phyloP scores from a whole-genome alignment of 805 yeast genomes.

The Ogataea saltuana region DNA sequence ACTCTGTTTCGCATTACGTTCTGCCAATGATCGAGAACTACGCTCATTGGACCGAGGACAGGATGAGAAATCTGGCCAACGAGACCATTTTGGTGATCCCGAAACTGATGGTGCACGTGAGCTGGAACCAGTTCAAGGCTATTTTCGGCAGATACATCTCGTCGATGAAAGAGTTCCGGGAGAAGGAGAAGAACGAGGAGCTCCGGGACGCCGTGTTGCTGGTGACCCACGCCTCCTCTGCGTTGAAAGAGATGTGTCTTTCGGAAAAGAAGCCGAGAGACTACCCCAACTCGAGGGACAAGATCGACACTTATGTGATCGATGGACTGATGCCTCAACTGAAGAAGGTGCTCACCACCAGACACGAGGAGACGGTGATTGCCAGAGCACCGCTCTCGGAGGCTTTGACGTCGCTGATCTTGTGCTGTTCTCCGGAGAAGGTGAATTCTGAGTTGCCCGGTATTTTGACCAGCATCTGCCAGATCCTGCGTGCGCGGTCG shows the following conservation, averaged over 20 bases:
- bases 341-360: slow-evolving; percentile 54
- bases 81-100: slow-evolving; percentile 69
- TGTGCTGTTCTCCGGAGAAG: slow-evolving; percentile 58
- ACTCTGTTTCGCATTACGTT: slow-evolving; percentile 73
- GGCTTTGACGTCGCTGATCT: slow-evolving; percentile 67
- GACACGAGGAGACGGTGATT: slow-evolving; percentile 79
- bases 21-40: slow-evolving; percentile 85
- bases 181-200: slow-evolving; percentile 37
- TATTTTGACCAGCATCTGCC: slow-evolving; percentile 81
- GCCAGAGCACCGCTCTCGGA: slow-evolving; percentile 79
- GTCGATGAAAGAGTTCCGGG: slow-evolving; percentile 23
- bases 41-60: slow-evolving; percentile 60
- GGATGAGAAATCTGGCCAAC: slow-evolving; percentile 58
- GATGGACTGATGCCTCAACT: slow-evolving; percentile 63
- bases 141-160: slow-evolving; percentile 65
- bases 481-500: slow-evolving; percentile 77
- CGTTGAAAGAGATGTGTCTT: slow-evolving; percentile 32
- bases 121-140: slow-evolving; percentile 82
- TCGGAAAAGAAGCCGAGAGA: slow-evolving; percentile 24
- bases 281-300: slow-evolving; percentile 39
- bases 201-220: slow-evolving; percentile 61
- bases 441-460: slow-evolving; percentile 72
- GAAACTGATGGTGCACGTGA: slow-evolving; percentile 52
- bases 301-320: slow-evolving; percentile 49
- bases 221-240: slow-evolving; percentile 55